Conservation (phyloP, 345 rosid genomes). For the Brassica napus region DNA sequence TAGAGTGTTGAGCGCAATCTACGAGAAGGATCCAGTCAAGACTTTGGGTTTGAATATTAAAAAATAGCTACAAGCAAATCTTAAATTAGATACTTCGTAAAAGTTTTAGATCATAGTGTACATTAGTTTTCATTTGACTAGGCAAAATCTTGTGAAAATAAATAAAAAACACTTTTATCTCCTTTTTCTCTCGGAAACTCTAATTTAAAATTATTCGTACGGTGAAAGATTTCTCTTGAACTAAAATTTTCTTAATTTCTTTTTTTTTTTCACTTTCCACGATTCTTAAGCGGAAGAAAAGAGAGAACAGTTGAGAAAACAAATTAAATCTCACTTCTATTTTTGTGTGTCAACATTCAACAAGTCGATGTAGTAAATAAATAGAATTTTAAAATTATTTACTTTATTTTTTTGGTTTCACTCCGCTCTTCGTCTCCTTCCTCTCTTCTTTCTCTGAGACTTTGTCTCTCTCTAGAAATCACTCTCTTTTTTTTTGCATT, state of each 20-base stretch:
- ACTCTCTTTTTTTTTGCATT: conserved; percentile 50
- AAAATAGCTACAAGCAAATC: conserved; percentile 33
- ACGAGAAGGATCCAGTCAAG: conserved; percentile 40
- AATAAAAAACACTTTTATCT: background rate
- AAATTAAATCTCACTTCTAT: background rate
- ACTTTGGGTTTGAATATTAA: conserved; percentile 10
- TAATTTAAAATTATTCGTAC: background rate
- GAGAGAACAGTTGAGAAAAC: conserved; percentile 6
- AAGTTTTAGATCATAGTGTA: conserved; percentile 27
- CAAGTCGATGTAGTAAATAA: background rate
- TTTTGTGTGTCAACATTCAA: background rate
- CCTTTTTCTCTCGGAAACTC: background rate
- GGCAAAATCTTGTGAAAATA: conserved; percentile 29
- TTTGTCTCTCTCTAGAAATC: conserved; percentile 21
- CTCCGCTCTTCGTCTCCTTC: conserved; percentile 26
- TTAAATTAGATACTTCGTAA: conserved; percentile 27
- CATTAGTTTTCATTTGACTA: conserved; percentile 38
- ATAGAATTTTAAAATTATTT: background rate
- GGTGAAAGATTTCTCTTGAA: background rate
- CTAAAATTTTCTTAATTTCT: background rate
- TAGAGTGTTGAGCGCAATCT: conserved; percentile 27
- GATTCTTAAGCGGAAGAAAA: conserved; percentile 1
- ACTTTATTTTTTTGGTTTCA: background rate
- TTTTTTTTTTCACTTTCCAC: background rate
- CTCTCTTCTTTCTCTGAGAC: conserved; percentile 38